Evolutionary conservation across 2,329 filamentous ascomycete species (phyloP).

Genomic region (Stachybotrys echinatus): DNA sequence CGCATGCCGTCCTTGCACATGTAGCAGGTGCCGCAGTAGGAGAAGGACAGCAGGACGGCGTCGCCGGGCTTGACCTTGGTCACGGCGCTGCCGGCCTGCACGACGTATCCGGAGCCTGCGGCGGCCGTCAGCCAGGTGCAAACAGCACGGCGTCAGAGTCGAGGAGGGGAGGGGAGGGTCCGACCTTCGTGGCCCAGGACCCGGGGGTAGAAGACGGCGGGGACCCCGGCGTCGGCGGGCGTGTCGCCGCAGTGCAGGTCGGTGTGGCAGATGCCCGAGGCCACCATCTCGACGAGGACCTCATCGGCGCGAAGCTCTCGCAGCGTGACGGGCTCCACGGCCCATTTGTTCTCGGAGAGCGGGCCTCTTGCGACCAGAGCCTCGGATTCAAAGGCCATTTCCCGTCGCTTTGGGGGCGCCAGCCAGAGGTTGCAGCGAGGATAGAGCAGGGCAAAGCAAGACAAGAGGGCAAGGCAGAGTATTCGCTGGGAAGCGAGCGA

Average conservation of each 20-base stretch:
- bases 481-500: no score
- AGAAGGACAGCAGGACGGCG: slow-evolving; percentile 44
- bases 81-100: slow-evolving; percentile 33
- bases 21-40: slow-evolving; percentile 34
- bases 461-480: no score
- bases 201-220: slow-evolving; percentile 11
- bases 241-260: slow-evolving; percentile 41
- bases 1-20: slow-evolving; percentile 38
- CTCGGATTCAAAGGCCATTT: slow-evolving; percentile 18
- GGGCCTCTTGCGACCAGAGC: slow-evolving; percentile 24
- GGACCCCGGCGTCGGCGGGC: slow-evolving; percentile 7
- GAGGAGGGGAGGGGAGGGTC: not conserved
- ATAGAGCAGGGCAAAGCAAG: no score
- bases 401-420: no score
- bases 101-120: slow-evolving; percentile 40
- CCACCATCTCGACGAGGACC: slow-evolving; percentile 46
- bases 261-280: slow-evolving; percentile 50
- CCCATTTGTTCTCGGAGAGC: slow-evolving; percentile 24
- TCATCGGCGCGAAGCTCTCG: slow-evolving; percentile 33
- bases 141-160: not conserved
- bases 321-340: slow-evolving; percentile 21
- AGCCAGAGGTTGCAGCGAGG: no score
- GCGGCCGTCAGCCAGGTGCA: not conserved
- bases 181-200: slow-evolving; percentile 50
- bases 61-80: slow-evolving; percentile 45